phyloP scores from a whole-genome alignment of 306 rosid genomes.

The Heteromeles arbutifolia region DNA sequence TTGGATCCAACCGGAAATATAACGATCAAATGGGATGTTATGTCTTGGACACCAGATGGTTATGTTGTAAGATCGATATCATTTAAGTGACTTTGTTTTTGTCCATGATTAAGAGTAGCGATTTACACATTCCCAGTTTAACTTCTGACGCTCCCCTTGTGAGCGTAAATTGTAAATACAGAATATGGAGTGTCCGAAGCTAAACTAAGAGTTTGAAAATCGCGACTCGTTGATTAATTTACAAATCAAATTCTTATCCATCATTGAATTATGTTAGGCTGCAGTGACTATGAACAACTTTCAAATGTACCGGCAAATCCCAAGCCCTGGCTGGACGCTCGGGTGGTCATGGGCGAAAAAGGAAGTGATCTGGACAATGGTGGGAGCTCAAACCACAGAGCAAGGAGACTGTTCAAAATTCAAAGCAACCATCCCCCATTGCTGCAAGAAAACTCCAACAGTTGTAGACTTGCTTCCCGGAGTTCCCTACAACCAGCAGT shows the following conservation, averaged over 20 bases:
- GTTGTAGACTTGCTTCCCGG: conserved; percentile 76
- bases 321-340: conserved; percentile 65
- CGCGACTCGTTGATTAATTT: not conserved
- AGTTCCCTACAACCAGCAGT: conserved; percentile 71
- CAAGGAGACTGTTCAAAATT: conserved; percentile 81
- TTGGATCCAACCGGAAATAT: conserved; percentile 30
- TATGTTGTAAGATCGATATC: conserved; percentile 4
- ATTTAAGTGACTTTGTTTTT: not conserved
- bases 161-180: too few species aligned
- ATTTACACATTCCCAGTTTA: not conserved
- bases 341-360: conserved; percentile 83
- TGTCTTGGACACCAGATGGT: conserved; percentile 36
- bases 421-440: conserved; percentile 57
- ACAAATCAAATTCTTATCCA: not conserved
- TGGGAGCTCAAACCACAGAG: conserved; percentile 75
- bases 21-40: conserved; percentile 28
- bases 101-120: not conserved
- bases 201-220: not conserved
- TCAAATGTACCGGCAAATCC: conserved; percentile 59
- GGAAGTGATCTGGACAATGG: conserved; percentile 61
- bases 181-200: not conserved
- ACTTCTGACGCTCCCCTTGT: not conserved
- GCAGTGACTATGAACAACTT: conserved; percentile 70
- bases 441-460: conserved; percentile 62
- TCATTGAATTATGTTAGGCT: conserved; percentile 40